Base-by-base conservation (phyloP, 306 rosid genomes). In the Vigna nakashimae region DNA sequence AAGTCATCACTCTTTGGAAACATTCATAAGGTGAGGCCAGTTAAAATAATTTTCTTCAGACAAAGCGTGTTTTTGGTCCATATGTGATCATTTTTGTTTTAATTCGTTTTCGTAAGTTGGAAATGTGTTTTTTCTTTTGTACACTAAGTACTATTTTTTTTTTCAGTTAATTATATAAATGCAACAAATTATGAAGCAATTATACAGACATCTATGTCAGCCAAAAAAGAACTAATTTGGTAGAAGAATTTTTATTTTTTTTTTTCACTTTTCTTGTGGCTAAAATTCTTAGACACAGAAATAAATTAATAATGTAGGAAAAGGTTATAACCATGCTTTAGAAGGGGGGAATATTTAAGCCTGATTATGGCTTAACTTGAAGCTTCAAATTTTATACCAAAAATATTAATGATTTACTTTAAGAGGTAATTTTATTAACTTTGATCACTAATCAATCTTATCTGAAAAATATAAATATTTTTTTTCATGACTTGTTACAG, bases 1-100 rank as follows among this genome's bases (percentile, higher is more conserved):
- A 91, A 77, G 80, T 87, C 82, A 22, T 79, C 97, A 17, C 69
- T 95, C 45, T 76, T 95, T 38, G 87, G 88, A 18, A 62, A 95
- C 74, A 86, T 92, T 50, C 88, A 86, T 13, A 95, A 91, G 97
- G 98, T 94, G 0, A 66, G 55, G 4, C 51, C 45, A 45, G 24
- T 76, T 74, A 4, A 26, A n/a, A 45, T 38, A 7, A 10, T 30
- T 9, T 32, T 70, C 46, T 57, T 10, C 32, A 53, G 4, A 11
- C 18, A 16, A 16, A 0, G 3, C 18, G 16, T 50, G 10, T 8
- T 50, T 15, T 50, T 15, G 6, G 16, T 50, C 20, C 9, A 50
- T 48, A 48, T 50, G 6, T 15, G 56, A 24, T 24, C 0, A 24
- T 24, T 24, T 24, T 15, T 5, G 8, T 49, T 15, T 15, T 15